Evolutionary conservation across 192 early-diverging fungal species (phyloP), one percentile per base, ranked within the genome.

Genomic region (Umbelopsis sp.): DNA sequence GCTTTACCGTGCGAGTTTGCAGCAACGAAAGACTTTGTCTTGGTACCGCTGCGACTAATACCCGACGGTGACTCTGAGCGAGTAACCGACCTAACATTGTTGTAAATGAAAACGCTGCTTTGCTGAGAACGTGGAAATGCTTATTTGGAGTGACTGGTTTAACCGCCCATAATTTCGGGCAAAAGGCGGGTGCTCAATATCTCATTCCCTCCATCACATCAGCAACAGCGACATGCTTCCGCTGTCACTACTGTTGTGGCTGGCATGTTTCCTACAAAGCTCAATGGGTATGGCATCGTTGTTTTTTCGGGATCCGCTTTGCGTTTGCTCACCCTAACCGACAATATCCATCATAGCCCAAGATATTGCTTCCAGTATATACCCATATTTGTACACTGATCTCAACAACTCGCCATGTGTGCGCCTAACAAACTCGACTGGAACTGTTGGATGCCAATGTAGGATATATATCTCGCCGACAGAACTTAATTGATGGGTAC

Each of bases 401-500:
- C 37, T 87, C 41, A 66, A 66, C n/a, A 78, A 80, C 23, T 78
- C 76, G 47, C 85, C 86, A 1, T 89, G 90, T 71, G 75, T 87
- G 18, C 80, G 89, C 11, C 52, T 89, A 41, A 75, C 89, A 22
- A 88, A 85, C 68, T 81, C 85, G 4, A 81, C 84, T 16, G 84
- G 82, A 21, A 69, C 70, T 7, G 78, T 85, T 21, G 91, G 91
- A 27, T 91, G 90, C 66, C 84, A 86, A 70, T 73, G 89, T 88
- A 82, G 68, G 71, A 70, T 15, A 35, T 47, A 6, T 49, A 9
- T 2, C 49, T 27, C 3, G 27, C 15, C n/a, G 53, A 53, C 18
- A 70, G 45, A 69, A 69, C 23, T 18, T 6, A 35, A 27, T 45
- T 21, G 12, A 20, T 30, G 25, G 41, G 52, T 45, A 46, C n/a